A percentile compares a stretch with the other conserved stretches of the same genome.
Conservation (phyloP, 805 yeast species). For the Lachancea sp. region DNA sequence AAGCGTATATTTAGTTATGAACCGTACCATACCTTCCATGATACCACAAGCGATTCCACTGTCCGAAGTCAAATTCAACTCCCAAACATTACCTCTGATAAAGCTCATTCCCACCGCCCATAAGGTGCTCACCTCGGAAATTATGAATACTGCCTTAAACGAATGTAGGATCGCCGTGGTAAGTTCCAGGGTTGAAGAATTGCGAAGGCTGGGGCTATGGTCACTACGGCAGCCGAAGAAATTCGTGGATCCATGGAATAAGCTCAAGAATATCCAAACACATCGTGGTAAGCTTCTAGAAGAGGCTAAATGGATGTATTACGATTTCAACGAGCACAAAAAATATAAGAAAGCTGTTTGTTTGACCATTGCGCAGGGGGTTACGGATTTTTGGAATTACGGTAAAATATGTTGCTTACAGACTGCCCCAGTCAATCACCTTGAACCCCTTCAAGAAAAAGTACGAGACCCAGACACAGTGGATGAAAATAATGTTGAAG, state of each 20-base stretch:
- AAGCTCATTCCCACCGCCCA: constrained; percentile 80
- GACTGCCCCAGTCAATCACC: constrained; percentile 34
- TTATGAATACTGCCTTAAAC: constrained; percentile 74
- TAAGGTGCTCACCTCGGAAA: constrained; percentile 77
- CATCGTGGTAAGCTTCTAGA: constrained; percentile 71
- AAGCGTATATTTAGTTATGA: constrained; percentile 41
- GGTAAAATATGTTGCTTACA: constrained; percentile 67
- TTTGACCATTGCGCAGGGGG: constrained; percentile 60
- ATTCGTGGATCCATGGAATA: constrained; percentile 56
- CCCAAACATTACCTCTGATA: constrained; percentile 81
- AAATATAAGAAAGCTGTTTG: constrained; percentile 69
- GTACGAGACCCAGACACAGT: background rate
- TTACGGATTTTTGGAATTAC: constrained; percentile 68
- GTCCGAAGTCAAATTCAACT: constrained; percentile 78
- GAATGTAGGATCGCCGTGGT: constrained; percentile 91
- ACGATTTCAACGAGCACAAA: constrained; percentile 64
- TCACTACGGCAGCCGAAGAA: constrained; percentile 77
- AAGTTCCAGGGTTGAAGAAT: constrained; percentile 85
- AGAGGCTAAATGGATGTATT: constrained; percentile 81
- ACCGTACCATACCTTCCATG: constrained; percentile 47
- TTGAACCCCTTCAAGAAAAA: constrained; percentile 7
- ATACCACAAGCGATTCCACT: constrained; percentile 57
- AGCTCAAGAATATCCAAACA: constrained; percentile 34
- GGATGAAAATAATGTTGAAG: constrained; percentile 6
- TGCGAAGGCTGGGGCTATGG: constrained; percentile 85